Evolutionary conservation across 768 basidiomycete species (phyloP).

Genomic region (Boletus sp.): DNA sequence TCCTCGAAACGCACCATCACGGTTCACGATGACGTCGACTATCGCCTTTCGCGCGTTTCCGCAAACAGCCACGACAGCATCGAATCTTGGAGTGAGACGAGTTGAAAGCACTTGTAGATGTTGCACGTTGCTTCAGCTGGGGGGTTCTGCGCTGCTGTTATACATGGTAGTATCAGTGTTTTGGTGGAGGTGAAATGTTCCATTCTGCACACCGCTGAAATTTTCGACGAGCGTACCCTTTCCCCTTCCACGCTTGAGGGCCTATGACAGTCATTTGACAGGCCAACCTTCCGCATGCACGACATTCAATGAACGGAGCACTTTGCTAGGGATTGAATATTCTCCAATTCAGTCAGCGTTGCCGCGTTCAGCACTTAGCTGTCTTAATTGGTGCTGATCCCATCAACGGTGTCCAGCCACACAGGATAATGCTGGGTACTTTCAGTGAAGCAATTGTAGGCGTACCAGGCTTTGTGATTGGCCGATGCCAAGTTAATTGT

Average conservation of each 20-base stretch:
- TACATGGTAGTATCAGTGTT: neutral
- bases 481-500: too few species aligned
- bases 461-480: too few species aligned
- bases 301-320: too few species aligned
- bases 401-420: too few species aligned
- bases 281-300: too few species aligned
- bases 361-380: too few species aligned
- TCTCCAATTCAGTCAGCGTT: too few species aligned
- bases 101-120: neutral
- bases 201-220: neutral
- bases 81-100: conserved; percentile 34
- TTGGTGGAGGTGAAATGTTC: neutral
- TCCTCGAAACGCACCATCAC: conserved; percentile 5
- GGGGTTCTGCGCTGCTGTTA: conserved; percentile 15
- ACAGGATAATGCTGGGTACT: too few species aligned
- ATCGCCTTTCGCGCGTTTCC: conserved; percentile 6
- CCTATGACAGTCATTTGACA: neutral
- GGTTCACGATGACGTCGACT: conserved; percentile 3
- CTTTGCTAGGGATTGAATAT: too few species aligned
- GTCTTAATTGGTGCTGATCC: too few species aligned
- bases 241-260: neutral
- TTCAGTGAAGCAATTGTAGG: too few species aligned
- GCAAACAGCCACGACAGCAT: conserved; percentile 32
- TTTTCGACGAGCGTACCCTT: neutral
- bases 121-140: conserved; percentile 4